These are phyloP conservation scores for Cicer judaicum DNA, from an alignment of 306 rosid species.

Conservation along the genomic window DNA sequence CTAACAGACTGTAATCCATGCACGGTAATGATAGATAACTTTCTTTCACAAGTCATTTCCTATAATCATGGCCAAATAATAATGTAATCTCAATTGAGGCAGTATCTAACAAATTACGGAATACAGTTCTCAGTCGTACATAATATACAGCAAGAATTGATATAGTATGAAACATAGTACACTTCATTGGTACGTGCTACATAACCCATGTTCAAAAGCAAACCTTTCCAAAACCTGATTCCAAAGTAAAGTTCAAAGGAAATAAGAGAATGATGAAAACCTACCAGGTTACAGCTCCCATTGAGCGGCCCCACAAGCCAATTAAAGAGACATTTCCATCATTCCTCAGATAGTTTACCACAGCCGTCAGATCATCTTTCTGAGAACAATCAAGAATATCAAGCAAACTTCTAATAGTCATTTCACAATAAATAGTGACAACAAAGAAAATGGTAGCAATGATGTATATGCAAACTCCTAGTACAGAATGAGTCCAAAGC, in stretches of 20 bases:
- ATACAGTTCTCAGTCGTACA: background rate
- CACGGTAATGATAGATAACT: background rate
- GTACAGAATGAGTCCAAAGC: conserved; percentile 12
- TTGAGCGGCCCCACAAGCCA: conserved; percentile 99
- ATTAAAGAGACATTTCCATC: conserved; percentile 98
- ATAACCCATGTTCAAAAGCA: conserved; percentile 13
- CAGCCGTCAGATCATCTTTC: conserved; percentile 90
- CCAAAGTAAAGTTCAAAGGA: conserved; percentile 36
- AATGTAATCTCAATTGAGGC: background rate
- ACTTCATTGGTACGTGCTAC: conserved; percentile 18
- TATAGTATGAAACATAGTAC: conserved; percentile 24
- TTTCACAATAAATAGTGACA: conserved; percentile 39
- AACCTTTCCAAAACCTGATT: conserved; percentile 21
- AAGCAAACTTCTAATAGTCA: conserved; percentile 32
- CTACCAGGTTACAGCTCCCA: conserved; percentile 99
- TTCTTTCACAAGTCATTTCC: background rate
- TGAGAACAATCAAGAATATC: conserved; percentile 53
- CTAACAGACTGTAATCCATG: conserved; percentile 20
- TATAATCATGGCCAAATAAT: conserved; percentile 23
- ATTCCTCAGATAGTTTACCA: conserved; percentile 83
- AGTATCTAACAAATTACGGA: conserved; percentile 19
- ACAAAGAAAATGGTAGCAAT: conserved; percentile 3
- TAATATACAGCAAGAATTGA: conserved; percentile 13
- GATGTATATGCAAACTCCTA: conserved; percentile 28
- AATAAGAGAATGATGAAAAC: conserved; percentile 50